Base-by-base conservation (phyloP, 1,284 basidiomycete genomes). In the Moniliophthora roreri region DNA sequence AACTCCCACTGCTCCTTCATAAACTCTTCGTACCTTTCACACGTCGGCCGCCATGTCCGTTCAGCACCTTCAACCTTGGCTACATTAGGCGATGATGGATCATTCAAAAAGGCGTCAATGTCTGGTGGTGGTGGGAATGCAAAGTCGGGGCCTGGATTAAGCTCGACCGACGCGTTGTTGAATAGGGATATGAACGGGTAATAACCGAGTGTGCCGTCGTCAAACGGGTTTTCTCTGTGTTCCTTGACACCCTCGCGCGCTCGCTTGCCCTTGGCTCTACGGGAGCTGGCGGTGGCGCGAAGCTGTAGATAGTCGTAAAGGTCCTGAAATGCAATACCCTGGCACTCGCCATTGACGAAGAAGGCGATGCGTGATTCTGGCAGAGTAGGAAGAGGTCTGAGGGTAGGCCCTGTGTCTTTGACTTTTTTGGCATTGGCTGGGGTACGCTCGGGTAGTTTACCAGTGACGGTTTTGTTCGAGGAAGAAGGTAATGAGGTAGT, bases 151-250 rank as follows among this genome's bases (percentile, higher is more conserved):
- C 95, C 95, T 26, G 94, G 85, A 66, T 98, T 97, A 56, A 97
- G 79, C 42, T 73, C 80, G 5, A 94, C 90, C 57, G 87, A 83
- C 1, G 93, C 97, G 51, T 90, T 88, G 58, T 95, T 95, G 74
- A 94, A 99, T 38, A 96, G 78, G 2, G 93, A 97, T 49, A 97
- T 84, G 73, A 97, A 89, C 0, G 95, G 93, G 66, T 95, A 99
- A 70, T 99, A 99, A 0, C 97, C 97, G 5, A 98, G 73, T 16
- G 88, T 89, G 9, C 97, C 97, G 67, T 99, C 97, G 69, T 99
- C 95, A 66, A 93, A 90, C 1, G 83, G 80, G 60, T 95, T 94
- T 67, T 93, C 84, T 56, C 81, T 81, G 66, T 91, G 89, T 61
- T 89, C 86, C 50, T 84, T 81, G 24, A 83, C 76, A 26, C 84